phyloP scores from a whole-genome alignment of 139 green algal genomes.

The Volvox africanus region DNA sequence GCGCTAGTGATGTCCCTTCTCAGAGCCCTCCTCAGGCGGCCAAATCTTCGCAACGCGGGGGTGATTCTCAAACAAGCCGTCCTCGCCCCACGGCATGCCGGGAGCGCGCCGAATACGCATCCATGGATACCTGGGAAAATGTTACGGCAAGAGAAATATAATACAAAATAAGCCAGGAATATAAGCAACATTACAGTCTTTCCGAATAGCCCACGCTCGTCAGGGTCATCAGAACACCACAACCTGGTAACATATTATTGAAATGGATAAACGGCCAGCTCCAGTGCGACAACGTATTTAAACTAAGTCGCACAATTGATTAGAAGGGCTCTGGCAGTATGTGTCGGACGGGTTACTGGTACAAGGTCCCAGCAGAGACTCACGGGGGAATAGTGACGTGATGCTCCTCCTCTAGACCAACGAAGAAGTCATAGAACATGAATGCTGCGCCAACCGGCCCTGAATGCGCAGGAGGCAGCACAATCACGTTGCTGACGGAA shows the following conservation, averaged over 20 bases:
- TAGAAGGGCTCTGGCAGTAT: too few species aligned
- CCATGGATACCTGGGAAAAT: constrained; percentile 49
- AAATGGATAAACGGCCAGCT: too few species aligned
- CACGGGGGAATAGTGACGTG: constrained; percentile 50
- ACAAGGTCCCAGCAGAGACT: background rate
- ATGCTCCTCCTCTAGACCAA: constrained; percentile 54
- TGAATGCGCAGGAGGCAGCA: background rate
- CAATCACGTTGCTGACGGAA: constrained; percentile 24
- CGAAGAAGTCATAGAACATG: constrained; percentile 56
- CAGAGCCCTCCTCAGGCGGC: constrained; percentile 39
- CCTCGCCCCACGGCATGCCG: constrained; percentile 58
- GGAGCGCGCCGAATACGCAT: constrained; percentile 50
- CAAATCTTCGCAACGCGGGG: constrained; percentile 52
- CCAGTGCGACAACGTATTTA: too few species aligned
- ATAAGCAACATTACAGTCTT: too few species aligned
- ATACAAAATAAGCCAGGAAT: too few species aligned
- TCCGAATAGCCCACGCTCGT: too few species aligned
- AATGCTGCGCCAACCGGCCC: constrained; percentile 46
- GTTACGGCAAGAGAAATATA: background rate
- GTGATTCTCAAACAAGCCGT: constrained; percentile 47
- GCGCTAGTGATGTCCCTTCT: background rate
- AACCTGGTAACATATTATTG: too few species aligned
- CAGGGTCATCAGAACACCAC: too few species aligned
- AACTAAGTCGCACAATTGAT: too few species aligned
- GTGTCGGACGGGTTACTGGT: background rate